Evolutionary conservation across 495 filamentous ascomycete species (phyloP).

Genomic region (Bathelium albidoporum): DNA sequence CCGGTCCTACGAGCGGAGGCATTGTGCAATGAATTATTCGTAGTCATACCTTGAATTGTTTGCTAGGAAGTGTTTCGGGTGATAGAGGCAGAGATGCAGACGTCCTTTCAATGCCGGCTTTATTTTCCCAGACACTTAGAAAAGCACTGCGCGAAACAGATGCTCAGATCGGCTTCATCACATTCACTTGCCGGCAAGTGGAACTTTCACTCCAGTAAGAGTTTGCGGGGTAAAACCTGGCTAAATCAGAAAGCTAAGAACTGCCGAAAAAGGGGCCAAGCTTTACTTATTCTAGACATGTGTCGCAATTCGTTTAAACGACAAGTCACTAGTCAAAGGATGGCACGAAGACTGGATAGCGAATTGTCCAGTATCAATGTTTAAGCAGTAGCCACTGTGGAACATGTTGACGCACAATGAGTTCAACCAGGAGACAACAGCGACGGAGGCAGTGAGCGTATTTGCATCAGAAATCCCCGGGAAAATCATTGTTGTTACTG

Average conservation of each 20-base stretch:
- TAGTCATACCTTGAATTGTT: neutral
- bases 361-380: no score
- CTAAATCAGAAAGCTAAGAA: no score
- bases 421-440: constrained; percentile 22
- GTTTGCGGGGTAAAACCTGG: no score
- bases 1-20: constrained; percentile 11
- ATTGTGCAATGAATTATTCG: neutral
- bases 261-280: no score
- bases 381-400: neutral
- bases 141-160: no score
- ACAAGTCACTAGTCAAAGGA: no score
- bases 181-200: no score
- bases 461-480: constrained; percentile 18
- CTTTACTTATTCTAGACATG: no score
- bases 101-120: neutral
- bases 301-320: no score
- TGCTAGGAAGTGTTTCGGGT: neutral
- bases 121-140: neutral
- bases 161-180: no score
- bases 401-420: constrained; percentile 19
- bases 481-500: constrained; percentile 24
- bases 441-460: constrained; percentile 19
- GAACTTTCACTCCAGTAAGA: no score
- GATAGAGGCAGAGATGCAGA: neutral
- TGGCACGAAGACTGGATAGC: no score